Evolutionary conservation across 139 green algal species (phyloP).

Genomic region (Picochlorum sp.): DNA sequence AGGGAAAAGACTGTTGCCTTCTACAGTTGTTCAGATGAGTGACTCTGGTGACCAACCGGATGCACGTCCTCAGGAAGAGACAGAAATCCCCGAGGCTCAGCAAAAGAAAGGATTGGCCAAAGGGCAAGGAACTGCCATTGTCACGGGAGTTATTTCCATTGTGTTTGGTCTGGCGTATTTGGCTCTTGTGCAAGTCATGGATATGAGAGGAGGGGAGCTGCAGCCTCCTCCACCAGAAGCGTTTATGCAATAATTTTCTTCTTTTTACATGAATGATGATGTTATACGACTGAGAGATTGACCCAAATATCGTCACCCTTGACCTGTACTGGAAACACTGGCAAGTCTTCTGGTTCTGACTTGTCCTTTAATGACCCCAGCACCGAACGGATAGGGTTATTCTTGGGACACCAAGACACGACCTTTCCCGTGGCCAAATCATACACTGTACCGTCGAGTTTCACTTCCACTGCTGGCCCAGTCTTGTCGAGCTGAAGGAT

Average conservation of each 20-base stretch:
- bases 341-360: conserved; percentile 20
- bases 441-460: conserved; percentile 65
- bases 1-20: no score
- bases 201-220: conserved; percentile 33
- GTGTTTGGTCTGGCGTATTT: conserved; percentile 39
- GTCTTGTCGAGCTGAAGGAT: conserved; percentile 24
- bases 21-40: no score
- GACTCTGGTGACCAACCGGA: no score
- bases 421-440: conserved; percentile 61
- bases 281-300: conserved; percentile 14
- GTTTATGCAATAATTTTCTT: conserved; percentile 13
- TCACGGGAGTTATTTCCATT: conserved; percentile 43
- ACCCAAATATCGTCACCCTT: conserved; percentile 18
- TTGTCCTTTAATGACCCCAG: conserved; percentile 40
- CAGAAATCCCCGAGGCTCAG: not conserved
- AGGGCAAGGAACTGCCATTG: conserved; percentile 37
- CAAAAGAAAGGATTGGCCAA: conserved; percentile 13
- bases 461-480: conserved; percentile 44
- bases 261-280: conserved; percentile 1
- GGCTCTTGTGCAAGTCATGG: conserved; percentile 28
- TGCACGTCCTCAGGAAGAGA: not conserved
- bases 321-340: conserved; percentile 15
- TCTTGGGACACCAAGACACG: conserved; percentile 51
- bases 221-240: conserved; percentile 41
- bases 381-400: conserved; percentile 33